phyloP scores from a whole-genome alignment of 2,329 filamentous ascomycete genomes.

The Coniella vitis region DNA sequence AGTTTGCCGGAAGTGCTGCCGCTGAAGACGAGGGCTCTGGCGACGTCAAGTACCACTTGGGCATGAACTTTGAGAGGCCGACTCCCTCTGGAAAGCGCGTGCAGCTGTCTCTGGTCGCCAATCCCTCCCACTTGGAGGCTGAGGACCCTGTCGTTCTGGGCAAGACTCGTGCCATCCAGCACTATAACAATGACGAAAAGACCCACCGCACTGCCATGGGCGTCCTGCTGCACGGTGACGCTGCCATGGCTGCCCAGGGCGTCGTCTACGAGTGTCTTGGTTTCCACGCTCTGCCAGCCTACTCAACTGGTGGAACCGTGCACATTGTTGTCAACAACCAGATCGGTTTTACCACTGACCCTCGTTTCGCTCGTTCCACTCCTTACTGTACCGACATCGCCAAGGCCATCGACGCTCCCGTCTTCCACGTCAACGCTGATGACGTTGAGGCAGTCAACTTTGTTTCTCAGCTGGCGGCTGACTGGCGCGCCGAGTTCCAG shows the following conservation, averaged over 20 bases:
- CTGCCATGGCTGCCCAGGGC: constrained; percentile 92
- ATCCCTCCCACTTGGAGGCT: constrained; percentile 95
- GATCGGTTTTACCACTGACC: constrained; percentile 98
- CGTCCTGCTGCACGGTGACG: constrained; percentile 92
- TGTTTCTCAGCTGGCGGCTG: constrained; percentile 91
- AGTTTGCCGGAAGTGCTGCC: constrained; percentile 84
- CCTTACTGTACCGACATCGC: constrained; percentile 99
- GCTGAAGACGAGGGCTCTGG: constrained; percentile 93
- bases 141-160: constrained; percentile 97
- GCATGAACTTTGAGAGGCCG: constrained; percentile 99
- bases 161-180: constrained; percentile 95
- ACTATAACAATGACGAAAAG: constrained; percentile 97
- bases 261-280: constrained; percentile 98
- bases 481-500: constrained; percentile 98
- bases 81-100: constrained; percentile 98
- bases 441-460: constrained; percentile 98
- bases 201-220: constrained; percentile 87
- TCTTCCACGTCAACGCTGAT: constrained; percentile 98
- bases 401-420: constrained; percentile 95
- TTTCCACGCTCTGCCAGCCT: constrained; percentile 90
- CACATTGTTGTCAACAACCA: constrained; percentile 99
- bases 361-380: constrained; percentile 92
- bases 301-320: constrained; percentile 95
- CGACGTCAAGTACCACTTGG: constrained; percentile 98
- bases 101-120: constrained; percentile 96